Evolutionary conservation across 331 rosid genomes (phyloP).

Genomic region (Acacia concinna): DNA sequence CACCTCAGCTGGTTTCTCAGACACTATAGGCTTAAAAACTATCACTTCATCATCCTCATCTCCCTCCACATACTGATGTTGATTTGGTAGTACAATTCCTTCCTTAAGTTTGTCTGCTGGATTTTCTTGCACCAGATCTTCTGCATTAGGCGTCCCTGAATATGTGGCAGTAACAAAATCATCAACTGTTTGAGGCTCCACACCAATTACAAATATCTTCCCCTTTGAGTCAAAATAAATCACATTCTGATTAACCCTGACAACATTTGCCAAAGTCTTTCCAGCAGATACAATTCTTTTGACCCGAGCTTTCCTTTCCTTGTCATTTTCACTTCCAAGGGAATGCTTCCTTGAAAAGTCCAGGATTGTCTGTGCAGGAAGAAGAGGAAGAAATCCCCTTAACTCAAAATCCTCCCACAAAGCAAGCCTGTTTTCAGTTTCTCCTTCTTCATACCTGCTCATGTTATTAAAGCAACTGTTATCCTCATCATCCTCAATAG

Average conservation of each 20-base stretch:
- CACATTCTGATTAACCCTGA: slow-evolving; percentile 62
- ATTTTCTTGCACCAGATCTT: slow-evolving; percentile 46
- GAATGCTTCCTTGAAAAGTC: slow-evolving; percentile 85
- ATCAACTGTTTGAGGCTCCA: slow-evolving; percentile 48
- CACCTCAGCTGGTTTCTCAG: slow-evolving; percentile 66
- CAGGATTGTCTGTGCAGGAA: slow-evolving; percentile 90
- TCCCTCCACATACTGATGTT: slow-evolving; percentile 51
- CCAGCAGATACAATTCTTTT: slow-evolving; percentile 90
- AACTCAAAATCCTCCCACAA: slow-evolving; percentile 94
- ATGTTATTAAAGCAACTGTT: slow-evolving; percentile 81
- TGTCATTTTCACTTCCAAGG: slow-evolving; percentile 68
- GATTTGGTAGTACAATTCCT: slow-evolving; percentile 44
- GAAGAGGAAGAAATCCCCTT: slow-evolving; percentile 88
- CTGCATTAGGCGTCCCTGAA: slow-evolving; percentile 40
- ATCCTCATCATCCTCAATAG: slow-evolving; percentile 68
- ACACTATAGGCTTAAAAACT: slow-evolving; percentile 79
- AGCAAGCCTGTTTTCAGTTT: slow-evolving; percentile 88
- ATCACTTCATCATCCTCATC: slow-evolving; percentile 98
- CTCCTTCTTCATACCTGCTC: slow-evolving; percentile 90
- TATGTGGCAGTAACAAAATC: slow-evolving; percentile 43
- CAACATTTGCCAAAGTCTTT: slow-evolving; percentile 71
- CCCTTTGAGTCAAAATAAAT: slow-evolving; percentile 62
- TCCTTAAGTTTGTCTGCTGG: slow-evolving; percentile 38
- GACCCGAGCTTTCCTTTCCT: slow-evolving; percentile 70
- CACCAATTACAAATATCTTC: slow-evolving; percentile 68